Conservation (phyloP, 495 filamentous ascomycete species). For the Neurospora intermedia region DNA sequence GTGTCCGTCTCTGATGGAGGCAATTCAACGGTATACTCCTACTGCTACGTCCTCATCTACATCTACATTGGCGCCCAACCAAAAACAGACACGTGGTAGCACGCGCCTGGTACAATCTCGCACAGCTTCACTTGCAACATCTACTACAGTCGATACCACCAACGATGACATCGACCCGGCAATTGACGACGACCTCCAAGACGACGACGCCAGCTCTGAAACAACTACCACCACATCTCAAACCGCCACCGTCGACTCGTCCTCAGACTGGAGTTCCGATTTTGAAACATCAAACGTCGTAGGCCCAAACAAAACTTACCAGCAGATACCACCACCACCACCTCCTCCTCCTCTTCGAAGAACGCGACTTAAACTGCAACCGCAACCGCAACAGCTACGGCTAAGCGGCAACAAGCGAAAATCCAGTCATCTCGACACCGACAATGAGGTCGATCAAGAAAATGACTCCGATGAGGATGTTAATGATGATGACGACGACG, state of each 20-base stretch:
- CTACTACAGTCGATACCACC: background rate
- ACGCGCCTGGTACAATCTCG: background rate
- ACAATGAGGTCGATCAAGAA: background rate
- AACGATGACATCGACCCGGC: background rate
- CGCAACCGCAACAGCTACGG: background rate
- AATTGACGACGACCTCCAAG: background rate
- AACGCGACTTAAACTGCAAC: background rate
- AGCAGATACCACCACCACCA: background rate
- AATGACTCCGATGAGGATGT: background rate
- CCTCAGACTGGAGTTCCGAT: background rate
- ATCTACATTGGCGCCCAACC: background rate
- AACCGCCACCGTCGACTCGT: background rate
- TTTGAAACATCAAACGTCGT: conserved; percentile 1
- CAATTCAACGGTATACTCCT: background rate
- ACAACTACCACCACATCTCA: background rate
- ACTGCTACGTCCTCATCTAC: background rate
- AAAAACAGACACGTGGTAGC: background rate
- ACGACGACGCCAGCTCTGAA: background rate
- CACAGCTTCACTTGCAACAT: background rate
- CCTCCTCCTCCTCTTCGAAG: background rate
- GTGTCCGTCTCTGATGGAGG: background rate
- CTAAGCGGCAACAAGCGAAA: background rate
- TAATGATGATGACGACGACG: background rate
- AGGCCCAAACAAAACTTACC: background rate
- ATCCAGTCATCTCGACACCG: conserved; percentile 1